Evolutionary conservation across 345 rosid genomes (phyloP).

Genomic region (Moringa oleifera): DNA sequence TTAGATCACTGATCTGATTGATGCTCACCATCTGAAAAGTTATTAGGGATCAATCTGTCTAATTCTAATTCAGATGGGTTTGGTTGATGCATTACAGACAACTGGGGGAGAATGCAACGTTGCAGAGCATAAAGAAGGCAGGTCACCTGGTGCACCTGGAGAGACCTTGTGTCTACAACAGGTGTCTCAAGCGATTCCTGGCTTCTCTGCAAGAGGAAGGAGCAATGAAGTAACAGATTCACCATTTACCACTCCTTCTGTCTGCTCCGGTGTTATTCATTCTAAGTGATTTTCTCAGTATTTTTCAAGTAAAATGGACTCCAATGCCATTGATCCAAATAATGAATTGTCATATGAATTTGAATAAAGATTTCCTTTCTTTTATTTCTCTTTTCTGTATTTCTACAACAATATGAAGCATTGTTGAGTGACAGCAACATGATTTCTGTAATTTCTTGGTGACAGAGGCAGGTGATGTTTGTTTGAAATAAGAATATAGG

Average conservation of each 20-base stretch:
- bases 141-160: slow-evolving; percentile 85
- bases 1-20: no score
- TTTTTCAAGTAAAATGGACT: slow-evolving; percentile 1
- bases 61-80: no score
- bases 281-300: neutral
- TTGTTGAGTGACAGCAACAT: neutral
- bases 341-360: neutral
- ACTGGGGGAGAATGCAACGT: slow-evolving; percentile 67
- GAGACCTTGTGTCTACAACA: slow-evolving; percentile 75
- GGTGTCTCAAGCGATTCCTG: slow-evolving; percentile 60
- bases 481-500: neutral
- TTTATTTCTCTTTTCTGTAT: neutral
- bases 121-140: slow-evolving; percentile 60
- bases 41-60: no score
- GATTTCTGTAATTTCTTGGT: no score
- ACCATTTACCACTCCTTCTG: no score
- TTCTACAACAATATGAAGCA: neutral
- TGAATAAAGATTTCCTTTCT: neutral
- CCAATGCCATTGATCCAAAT: neutral
- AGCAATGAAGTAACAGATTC: slow-evolving; percentile 1
- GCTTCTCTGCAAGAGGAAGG: slow-evolving; percentile 39
- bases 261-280: no score
- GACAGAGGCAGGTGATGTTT: neutral
- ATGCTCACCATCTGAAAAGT: no score
- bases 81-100: slow-evolving; percentile 43